Conservation (phyloP, 208 protist genomes). For the Leishmania braziliensis region DNA sequence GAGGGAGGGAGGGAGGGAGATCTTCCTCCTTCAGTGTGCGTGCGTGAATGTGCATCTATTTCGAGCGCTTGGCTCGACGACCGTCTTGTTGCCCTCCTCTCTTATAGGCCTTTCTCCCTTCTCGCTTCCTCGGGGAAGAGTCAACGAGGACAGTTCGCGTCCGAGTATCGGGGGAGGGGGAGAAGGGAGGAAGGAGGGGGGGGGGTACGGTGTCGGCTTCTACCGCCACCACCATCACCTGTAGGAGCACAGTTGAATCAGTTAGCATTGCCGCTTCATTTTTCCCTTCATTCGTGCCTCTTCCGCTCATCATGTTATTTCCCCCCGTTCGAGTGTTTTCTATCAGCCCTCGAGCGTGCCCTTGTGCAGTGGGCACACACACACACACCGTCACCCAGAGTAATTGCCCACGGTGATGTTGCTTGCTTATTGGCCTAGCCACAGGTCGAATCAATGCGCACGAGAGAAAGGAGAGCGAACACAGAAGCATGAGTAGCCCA, state of each 20-base stretch:
- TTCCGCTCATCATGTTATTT: background rate
- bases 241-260: background rate
- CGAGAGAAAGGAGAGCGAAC: background rate
- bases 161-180: background rate
- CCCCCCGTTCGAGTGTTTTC: background rate
- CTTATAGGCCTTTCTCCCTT: background rate
- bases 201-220: background rate
- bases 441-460: background rate
- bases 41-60: background rate
- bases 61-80: background rate
- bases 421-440: background rate
- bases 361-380: background rate
- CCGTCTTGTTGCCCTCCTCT: background rate
- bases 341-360: background rate
- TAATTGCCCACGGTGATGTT: background rate
- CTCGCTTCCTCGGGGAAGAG: background rate
- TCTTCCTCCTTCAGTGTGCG: background rate
- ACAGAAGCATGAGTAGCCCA: background rate
- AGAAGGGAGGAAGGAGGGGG: background rate
- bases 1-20: background rate
- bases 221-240: background rate
- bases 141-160: background rate
- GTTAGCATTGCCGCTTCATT: background rate
- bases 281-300: background rate
- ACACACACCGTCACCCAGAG: background rate